phyloP scores from a whole-genome alignment of 108 stramenopile genomes.

The Cyclotella kingstonii region DNA sequence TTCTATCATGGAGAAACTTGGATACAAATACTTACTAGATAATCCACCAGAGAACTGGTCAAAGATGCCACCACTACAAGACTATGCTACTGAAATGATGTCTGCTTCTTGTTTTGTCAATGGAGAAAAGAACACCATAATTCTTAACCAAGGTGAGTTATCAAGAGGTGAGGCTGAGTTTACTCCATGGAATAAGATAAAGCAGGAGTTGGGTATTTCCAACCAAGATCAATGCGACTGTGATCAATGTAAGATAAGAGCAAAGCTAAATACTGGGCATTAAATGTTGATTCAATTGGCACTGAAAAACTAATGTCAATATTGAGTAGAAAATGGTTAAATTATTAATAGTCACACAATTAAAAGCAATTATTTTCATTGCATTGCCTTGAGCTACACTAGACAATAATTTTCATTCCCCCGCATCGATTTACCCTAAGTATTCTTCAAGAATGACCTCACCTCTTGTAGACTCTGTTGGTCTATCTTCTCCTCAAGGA shows the following conservation, averaged over 20 bases:
- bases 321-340: too few species aligned
- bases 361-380: too few species aligned
- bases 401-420: too few species aligned
- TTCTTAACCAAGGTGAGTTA: slow-evolving; percentile 17
- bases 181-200: slow-evolving; percentile 31
- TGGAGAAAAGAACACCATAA: slow-evolving; percentile 2
- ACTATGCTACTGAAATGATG: slow-evolving; percentile 30
- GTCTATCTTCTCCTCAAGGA: too few species aligned
- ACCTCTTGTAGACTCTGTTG: too few species aligned
- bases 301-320: not conserved
- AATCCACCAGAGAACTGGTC: slow-evolving; percentile 47
- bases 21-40: slow-evolving; percentile 52
- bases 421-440: too few species aligned
- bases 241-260: slow-evolving; percentile 17
- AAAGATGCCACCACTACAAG: slow-evolving; percentile 44
- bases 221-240: slow-evolving; percentile 33
- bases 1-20: slow-evolving; percentile 42
- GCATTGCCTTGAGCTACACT: too few species aligned
- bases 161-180: slow-evolving; percentile 11
- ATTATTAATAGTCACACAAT: too few species aligned
- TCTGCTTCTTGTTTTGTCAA: not conserved
- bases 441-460: too few species aligned
- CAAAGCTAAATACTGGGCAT: not conserved
- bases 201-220: slow-evolving; percentile 28
- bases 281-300: too few species aligned